phyloP scores from a whole-genome alignment of 805 yeast genomes.

The Sugiyamaella americana region DNA sequence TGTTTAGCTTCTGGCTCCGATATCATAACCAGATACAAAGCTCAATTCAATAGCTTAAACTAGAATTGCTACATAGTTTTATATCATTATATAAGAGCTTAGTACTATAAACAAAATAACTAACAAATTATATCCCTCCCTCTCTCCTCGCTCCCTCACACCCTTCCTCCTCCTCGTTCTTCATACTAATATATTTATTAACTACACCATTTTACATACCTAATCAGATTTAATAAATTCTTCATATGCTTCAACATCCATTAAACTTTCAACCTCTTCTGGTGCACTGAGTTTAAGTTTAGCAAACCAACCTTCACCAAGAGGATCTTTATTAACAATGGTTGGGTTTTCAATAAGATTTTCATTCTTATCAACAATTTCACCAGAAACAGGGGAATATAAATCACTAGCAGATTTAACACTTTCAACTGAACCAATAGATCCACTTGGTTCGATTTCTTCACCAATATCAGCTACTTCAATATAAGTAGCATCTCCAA shows the following conservation, averaged over 20 bases:
- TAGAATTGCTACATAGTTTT: too few species aligned
- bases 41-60: too few species aligned
- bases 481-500: slow-evolving; percentile 93
- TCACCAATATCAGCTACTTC: slow-evolving; percentile 78
- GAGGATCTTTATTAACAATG: slow-evolving; percentile 78
- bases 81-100: too few species aligned
- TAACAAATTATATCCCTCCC: too few species aligned
- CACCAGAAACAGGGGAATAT: slow-evolving; percentile 80
- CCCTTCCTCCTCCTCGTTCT: too few species aligned
- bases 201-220: too few species aligned
- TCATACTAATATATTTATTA: too few species aligned
- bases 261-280: slow-evolving; percentile 26
- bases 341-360: slow-evolving; percentile 64
- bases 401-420: slow-evolving; percentile 94
- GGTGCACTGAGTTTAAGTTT: slow-evolving; percentile 55
- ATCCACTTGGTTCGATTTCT: slow-evolving; percentile 61
- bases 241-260: slow-evolving; percentile 31
- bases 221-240: slow-evolving; percentile 24
- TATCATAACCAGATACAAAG: too few species aligned
- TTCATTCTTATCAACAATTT: slow-evolving; percentile 64
- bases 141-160: too few species aligned
- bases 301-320: slow-evolving; percentile 92
- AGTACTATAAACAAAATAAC: too few species aligned
- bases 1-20: too few species aligned
- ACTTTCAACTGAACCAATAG: slow-evolving; percentile 88